Conservation (phyloP, 768 basidiomycete species). For the Suillus americanus region DNA sequence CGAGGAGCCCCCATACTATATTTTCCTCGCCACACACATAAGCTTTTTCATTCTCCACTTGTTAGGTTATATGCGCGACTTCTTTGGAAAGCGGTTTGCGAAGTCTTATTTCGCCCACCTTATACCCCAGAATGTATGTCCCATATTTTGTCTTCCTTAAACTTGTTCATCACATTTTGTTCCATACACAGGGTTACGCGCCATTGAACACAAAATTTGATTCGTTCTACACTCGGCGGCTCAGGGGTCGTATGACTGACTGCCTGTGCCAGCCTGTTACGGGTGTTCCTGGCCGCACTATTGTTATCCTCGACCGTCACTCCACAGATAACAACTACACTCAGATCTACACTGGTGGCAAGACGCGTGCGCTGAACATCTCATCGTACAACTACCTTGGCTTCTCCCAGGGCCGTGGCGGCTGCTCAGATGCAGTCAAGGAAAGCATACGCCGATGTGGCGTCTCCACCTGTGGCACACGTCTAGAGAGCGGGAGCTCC, state of each 20-base stretch:
- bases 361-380: slow-evolving; percentile 90
- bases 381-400: slow-evolving; percentile 99
- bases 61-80: slow-evolving; percentile 94
- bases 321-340: slow-evolving; percentile 81
- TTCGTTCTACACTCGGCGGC: slow-evolving; percentile 96
- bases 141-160: not conserved
- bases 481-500: slow-evolving; percentile 82
- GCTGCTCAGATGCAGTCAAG: slow-evolving; percentile 93
- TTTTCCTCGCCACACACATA: slow-evolving; percentile 88
- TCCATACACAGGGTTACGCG: slow-evolving; percentile 75
- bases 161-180: slow-evolving; percentile 4
- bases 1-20: slow-evolving; percentile 90
- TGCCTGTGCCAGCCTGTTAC: slow-evolving; percentile 94
- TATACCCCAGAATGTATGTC: slow-evolving; percentile 71
- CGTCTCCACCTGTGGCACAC: slow-evolving; percentile 69
- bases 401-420: slow-evolving; percentile 90
- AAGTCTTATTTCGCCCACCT: slow-evolving; percentile 75
- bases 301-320: slow-evolving; percentile 79
- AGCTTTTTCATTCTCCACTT: slow-evolving; percentile 90
- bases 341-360: slow-evolving; percentile 72
- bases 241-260: slow-evolving; percentile 93
- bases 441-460: slow-evolving; percentile 81
- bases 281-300: slow-evolving; percentile 93
- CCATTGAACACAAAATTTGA: slow-evolving; percentile 98
- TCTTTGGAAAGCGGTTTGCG: slow-evolving; percentile 83